Percentiles rank a stretch among this genome's conserved stretches.
These are phyloP conservation scores for Annulohypoxylon nitens DNA, from an alignment of 495 filamentous ascomycete species.

Conservation along the genomic window DNA sequence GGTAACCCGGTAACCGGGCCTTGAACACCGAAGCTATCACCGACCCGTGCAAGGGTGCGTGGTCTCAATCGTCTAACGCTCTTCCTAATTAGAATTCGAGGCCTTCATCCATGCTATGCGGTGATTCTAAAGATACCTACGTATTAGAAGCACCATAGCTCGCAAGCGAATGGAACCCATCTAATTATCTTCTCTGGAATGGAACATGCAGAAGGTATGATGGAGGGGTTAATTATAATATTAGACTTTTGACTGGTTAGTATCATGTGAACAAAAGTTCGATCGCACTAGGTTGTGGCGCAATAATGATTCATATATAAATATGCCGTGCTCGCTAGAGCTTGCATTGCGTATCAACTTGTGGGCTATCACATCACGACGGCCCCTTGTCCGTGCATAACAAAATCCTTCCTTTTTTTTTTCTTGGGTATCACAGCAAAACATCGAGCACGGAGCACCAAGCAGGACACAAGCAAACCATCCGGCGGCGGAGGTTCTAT, in stretches of 20 bases:
- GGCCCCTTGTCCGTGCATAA: slow-evolving; percentile 8
- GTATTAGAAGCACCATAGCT: no score
- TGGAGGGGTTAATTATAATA: not conserved
- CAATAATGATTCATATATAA: slow-evolving; percentile 22
- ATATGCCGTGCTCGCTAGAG: slow-evolving; percentile 22
- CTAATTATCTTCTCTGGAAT: no score
- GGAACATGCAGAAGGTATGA: not conserved
- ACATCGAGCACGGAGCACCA: slow-evolving; percentile 13
- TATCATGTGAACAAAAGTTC: not conserved
- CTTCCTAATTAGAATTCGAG: slow-evolving; percentile 64
- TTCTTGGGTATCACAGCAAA: slow-evolving; percentile 33
- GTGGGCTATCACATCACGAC: slow-evolving; percentile 25
- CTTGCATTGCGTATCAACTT: slow-evolving; percentile 20
- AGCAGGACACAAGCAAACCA: slow-evolving; percentile 1
- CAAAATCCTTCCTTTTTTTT: slow-evolving; percentile 11
- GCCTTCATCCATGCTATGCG: slow-evolving; percentile 56
- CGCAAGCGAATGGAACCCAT: no score
- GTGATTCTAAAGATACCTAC: slow-evolving; percentile 46
- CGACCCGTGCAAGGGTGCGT: slow-evolving; percentile 68
- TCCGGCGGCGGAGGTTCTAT: not conserved
- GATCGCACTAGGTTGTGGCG: not conserved
- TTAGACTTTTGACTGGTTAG: not conserved
- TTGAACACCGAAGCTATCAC: slow-evolving; percentile 61
- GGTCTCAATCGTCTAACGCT: slow-evolving; percentile 60
- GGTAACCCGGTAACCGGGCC: slow-evolving; percentile 60